These are phyloP conservation scores for Aphanoascus verrucosus DNA, from an alignment of 2,329 filamentous ascomycete genomes.

Conservation along the genomic window DNA sequence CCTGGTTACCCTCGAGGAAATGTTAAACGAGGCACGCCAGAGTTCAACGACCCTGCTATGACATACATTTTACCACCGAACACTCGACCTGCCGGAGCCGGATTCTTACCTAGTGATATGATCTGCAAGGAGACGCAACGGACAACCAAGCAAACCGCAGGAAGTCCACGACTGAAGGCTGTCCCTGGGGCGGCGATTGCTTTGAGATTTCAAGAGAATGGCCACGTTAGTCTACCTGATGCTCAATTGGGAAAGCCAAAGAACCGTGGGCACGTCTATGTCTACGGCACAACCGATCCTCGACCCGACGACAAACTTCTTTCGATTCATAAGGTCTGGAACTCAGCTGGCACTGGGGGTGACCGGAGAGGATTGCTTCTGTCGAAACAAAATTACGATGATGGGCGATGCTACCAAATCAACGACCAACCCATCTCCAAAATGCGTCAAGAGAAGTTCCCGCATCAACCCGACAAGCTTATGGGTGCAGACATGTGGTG, in stretches of 20 bases:
- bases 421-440: conserved; percentile 51
- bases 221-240: conserved; percentile 55
- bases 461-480: conserved; percentile 41
- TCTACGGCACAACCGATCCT: conserved; percentile 60
- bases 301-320: conserved; percentile 48
- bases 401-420: conserved; percentile 77
- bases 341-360: conserved; percentile 64
- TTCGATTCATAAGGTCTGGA: conserved; percentile 67
- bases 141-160: conserved; percentile 46
- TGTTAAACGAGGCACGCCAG: conserved; percentile 45
- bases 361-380: conserved; percentile 67
- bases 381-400: conserved; percentile 71
- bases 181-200: conserved; percentile 54
- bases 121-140: conserved; percentile 57
- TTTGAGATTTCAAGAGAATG: conserved; percentile 62
- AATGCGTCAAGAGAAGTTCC: conserved; percentile 48
- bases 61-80: conserved; percentile 53
- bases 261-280: conserved; percentile 60
- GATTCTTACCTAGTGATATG: conserved; percentile 40
- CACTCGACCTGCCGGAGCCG: conserved; percentile 39
- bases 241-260: conserved; percentile 49
- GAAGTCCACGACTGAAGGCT: conserved; percentile 53
- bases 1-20: conserved; percentile 68
- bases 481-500: conserved; percentile 59
- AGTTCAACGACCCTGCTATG: conserved; percentile 49